Conservation (phyloP, 108 stramenopile species). For the Schizochytrium sp. region DNA sequence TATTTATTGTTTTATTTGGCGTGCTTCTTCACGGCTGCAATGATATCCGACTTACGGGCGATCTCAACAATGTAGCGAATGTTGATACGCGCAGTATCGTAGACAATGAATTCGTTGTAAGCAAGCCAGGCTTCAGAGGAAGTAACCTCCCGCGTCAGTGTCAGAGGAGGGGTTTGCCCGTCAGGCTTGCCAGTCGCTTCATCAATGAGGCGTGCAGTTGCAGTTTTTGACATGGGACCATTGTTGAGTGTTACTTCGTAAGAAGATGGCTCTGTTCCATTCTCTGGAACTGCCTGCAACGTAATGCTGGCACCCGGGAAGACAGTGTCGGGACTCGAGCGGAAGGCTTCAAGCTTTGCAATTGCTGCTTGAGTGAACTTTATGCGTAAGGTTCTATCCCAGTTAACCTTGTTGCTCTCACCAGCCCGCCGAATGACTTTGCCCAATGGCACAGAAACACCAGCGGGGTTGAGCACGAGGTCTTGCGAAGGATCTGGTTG, state of each 20-base stretch:
- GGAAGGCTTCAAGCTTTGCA: not conserved
- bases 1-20: not conserved
- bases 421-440: not conserved
- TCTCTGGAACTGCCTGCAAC: not conserved
- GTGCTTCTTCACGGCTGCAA: no score
- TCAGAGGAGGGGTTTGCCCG: not conserved
- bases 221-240: not conserved
- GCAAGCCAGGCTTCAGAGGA: not conserved
- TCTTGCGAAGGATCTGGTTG: constrained; percentile 28
- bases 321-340: not conserved
- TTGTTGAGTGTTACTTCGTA: not conserved
- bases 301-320: not conserved
- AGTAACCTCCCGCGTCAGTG: not conserved
- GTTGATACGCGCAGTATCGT: not conserved
- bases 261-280: not conserved
- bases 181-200: not conserved
- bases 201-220: not conserved
- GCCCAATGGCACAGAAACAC: not conserved
- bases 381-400: not conserved
- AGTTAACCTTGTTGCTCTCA: not conserved
- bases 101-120: constrained; percentile 39
- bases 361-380: not conserved
- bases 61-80: constrained; percentile 46
- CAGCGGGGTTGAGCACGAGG: constrained; percentile 15
- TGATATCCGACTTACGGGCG: no score